These are phyloP conservation scores for Aureobasidium sp. DNA, from an alignment of 2,329 filamentous ascomycete species.

Conservation along the genomic window DNA sequence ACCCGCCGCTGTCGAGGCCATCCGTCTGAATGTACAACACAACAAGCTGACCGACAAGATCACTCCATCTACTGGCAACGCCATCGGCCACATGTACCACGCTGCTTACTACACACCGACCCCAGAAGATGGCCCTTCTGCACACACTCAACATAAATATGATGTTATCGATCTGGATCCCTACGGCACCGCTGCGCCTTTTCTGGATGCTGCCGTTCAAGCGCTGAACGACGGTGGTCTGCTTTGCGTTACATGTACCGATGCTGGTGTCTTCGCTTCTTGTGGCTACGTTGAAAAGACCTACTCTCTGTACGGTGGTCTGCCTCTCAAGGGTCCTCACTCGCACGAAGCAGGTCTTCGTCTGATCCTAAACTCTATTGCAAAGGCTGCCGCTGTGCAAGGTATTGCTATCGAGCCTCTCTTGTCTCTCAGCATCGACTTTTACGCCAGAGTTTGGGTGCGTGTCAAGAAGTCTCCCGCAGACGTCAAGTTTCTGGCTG, in stretches of 20 bases:
- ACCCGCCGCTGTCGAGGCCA: constrained; percentile 45
- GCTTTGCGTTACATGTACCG: constrained; percentile 92
- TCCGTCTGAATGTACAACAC: constrained; percentile 76
- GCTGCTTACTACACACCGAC: constrained; percentile 25
- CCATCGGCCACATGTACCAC: constrained; percentile 84
- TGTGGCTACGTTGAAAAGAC: constrained; percentile 92
- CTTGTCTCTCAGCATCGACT: constrained; percentile 90
- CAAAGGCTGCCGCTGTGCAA: constrained; percentile 73
- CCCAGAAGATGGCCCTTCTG: constrained; percentile 22
- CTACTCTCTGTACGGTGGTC: constrained; percentile 85
- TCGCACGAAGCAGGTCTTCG: constrained; percentile 87
- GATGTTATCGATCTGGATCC: constrained; percentile 96
- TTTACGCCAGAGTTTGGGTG: constrained; percentile 86
- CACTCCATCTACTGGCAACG: constrained; percentile 69
- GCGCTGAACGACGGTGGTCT: constrained; percentile 81
- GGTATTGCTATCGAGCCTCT: constrained; percentile 85
- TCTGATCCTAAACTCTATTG: constrained; percentile 75
- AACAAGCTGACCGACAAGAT: constrained; percentile 70
- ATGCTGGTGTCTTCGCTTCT: constrained; percentile 90
- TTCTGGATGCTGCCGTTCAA: constrained; percentile 86
- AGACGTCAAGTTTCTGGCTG: constrained; percentile 82
- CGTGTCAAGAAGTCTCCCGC: constrained; percentile 70
- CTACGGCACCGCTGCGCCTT: constrained; percentile 87
- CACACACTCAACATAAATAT: constrained; percentile 50
- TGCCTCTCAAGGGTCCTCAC: constrained; percentile 74